phyloP scores from a whole-genome alignment of 331 rosid species.

The Ulmus americana region DNA sequence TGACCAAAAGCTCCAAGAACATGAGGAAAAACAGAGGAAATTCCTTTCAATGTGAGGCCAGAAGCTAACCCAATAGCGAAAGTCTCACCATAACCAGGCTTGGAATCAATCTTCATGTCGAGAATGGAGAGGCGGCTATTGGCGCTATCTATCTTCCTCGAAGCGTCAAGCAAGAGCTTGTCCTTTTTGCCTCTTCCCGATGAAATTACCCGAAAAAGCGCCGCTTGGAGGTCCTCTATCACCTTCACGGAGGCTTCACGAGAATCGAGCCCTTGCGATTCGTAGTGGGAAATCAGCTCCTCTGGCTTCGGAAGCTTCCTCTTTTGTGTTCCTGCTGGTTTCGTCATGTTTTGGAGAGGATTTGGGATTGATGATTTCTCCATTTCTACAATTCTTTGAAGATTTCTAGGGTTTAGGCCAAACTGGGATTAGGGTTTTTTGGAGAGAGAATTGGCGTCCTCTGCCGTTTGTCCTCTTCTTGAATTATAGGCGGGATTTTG shows the following conservation, averaged over 20 bases:
- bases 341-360: neutral
- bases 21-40: slow-evolving; percentile 49
- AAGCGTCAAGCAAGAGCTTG: slow-evolving; percentile 42
- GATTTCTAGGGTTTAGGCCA: neutral
- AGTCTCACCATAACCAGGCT: slow-evolving; percentile 62
- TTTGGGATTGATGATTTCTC: slow-evolving; percentile 17
- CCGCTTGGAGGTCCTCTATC: slow-evolving; percentile 75
- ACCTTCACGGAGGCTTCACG: slow-evolving; percentile 69
- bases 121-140: slow-evolving; percentile 47
- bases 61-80: slow-evolving; percentile 71
- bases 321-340: slow-evolving; percentile 16
- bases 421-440: neutral
- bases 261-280: slow-evolving; percentile 64
- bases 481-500: neutral
- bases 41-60: slow-evolving; percentile 49
- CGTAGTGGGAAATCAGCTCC: slow-evolving; percentile 69
- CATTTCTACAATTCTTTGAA: slow-evolving; percentile 12
- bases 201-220: slow-evolving; percentile 56
- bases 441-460: neutral
- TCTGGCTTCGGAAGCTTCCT: slow-evolving; percentile 50
- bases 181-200: slow-evolving; percentile 64
- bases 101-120: slow-evolving; percentile 74
- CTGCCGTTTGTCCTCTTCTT: too few species aligned
- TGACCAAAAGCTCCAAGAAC: slow-evolving; percentile 41
- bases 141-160: slow-evolving; percentile 53